Conservation (phyloP, 2,329 filamentous ascomycete species). For the Sclerotiophoma versabilis region DNA sequence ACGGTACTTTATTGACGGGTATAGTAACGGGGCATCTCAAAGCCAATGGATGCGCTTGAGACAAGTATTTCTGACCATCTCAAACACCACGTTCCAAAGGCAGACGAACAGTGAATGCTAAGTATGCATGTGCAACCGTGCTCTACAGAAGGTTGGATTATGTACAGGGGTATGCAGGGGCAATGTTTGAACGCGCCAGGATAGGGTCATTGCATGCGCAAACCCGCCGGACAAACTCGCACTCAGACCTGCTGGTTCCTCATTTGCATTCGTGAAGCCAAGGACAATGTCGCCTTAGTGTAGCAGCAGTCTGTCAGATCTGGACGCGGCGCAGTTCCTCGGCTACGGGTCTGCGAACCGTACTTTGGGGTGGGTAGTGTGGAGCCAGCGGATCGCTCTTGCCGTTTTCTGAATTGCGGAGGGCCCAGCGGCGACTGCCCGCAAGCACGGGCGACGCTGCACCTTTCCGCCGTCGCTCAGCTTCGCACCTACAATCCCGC, state of each 20-base stretch:
- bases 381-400: constrained; percentile 34
- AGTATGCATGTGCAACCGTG: constrained; percentile 20
- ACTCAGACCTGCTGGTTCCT: not conserved
- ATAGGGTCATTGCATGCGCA: constrained; percentile 10
- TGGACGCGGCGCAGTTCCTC: constrained; percentile 12
- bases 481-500: constrained; percentile 8
- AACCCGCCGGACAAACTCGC: constrained; percentile 4
- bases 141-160: constrained; percentile 16
- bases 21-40: too few relatives aligned
- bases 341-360: constrained; percentile 13
- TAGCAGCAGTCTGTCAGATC: constrained; percentile 4
- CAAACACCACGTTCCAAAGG: not conserved
- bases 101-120: constrained; percentile 5
- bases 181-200: constrained; percentile 6
- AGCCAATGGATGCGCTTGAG: too few relatives aligned
- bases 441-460: constrained; percentile 29
- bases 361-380: constrained; percentile 19
- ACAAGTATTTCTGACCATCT: not conserved
- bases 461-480: constrained; percentile 21
- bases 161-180: constrained; percentile 28
- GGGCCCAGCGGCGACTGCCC: constrained; percentile 29
- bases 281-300: not conserved
- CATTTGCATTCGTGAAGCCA: not conserved
- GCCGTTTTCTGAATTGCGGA: constrained; percentile 35
- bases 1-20: too few relatives aligned